phyloP scores from a whole-genome alignment of 2,329 filamentous ascomycete genomes.

The Aaosphaeria arxii region DNA sequence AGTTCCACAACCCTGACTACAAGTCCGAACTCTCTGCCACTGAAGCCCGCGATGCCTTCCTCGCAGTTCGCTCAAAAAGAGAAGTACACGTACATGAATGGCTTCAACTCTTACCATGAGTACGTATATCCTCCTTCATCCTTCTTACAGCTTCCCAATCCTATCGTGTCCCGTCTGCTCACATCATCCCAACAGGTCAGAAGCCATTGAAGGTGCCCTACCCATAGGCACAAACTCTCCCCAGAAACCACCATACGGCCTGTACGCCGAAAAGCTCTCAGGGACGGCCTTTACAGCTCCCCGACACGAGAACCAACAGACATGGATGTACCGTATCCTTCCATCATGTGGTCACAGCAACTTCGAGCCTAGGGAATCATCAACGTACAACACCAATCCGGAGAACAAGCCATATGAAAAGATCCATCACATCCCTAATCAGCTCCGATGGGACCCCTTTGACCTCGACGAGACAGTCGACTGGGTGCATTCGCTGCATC shows the following conservation, averaged over 20 bases:
- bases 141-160: slow-evolving; percentile 2
- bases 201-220: slow-evolving; percentile 71
- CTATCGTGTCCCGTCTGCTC: no score
- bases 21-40: neutral
- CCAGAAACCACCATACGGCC: slow-evolving; percentile 72
- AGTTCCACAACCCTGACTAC: slow-evolving; percentile 26
- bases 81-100: slow-evolving; percentile 74
- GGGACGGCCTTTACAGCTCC: slow-evolving; percentile 60
- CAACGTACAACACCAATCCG: slow-evolving; percentile 50
- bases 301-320: slow-evolving; percentile 55
- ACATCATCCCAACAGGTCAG: slow-evolving; percentile 53
- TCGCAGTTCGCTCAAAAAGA: slow-evolving; percentile 62
- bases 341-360: slow-evolving; percentile 58
- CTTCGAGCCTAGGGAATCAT: slow-evolving; percentile 50
- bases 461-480: slow-evolving; percentile 67
- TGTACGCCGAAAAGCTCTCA: slow-evolving; percentile 74
- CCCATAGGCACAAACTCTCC: slow-evolving; percentile 78
- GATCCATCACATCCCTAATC: slow-evolving; percentile 74
- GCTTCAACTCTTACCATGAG: slow-evolving; percentile 77
- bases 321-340: slow-evolving; percentile 58
- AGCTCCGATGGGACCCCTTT: slow-evolving; percentile 77
- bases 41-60: slow-evolving; percentile 56
- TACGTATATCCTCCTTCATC: slow-evolving; percentile 43
- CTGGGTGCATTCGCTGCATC: slow-evolving; percentile 66
- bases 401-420: slow-evolving; percentile 52